Percentiles rank a stretch among this genome's conserved stretches.
Evolutionary conservation across 106 monocot genomes (phyloP).

Genomic region (Xerophyta viscosa): DNA sequence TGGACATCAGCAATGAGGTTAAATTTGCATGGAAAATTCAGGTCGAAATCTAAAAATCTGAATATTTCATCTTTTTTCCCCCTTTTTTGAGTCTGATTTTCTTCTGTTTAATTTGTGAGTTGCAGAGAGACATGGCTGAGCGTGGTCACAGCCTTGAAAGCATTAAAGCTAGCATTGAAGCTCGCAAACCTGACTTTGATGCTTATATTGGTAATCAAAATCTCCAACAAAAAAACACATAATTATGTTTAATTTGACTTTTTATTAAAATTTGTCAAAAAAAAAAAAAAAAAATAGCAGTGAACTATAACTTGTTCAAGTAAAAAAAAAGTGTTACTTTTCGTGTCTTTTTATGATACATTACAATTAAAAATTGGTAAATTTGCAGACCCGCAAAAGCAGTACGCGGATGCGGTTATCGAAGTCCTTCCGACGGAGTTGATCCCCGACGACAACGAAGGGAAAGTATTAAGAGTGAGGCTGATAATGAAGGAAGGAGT

Average conservation of each 20-base stretch:
- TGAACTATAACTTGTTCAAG: no score
- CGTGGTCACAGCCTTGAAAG: conserved; percentile 98
- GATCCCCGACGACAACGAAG: conserved; percentile 92
- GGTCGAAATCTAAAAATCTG: conserved; percentile 20
- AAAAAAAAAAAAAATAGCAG: no score
- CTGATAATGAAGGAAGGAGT: conserved; percentile 88
- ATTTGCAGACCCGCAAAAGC: conserved; percentile 94
- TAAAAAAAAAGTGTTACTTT: no score
- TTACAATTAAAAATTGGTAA: no score
- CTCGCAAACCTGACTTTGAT: conserved; percentile 93
- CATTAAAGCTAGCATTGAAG: conserved; percentile 96
- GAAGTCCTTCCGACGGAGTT: conserved; percentile 90
- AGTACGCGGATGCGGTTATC: conserved; percentile 89
- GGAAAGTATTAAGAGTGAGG: conserved; percentile 72
- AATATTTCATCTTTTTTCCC: not conserved
- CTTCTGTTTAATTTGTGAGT: not conserved
- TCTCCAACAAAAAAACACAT: no score
- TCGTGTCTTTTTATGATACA: no score
- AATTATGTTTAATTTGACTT: no score
- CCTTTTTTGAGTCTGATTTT: not conserved
- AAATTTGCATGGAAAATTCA: conserved; percentile 99
- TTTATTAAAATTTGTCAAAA: no score
- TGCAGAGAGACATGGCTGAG: conserved; percentile 97
- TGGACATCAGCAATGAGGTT: conserved; percentile 98
- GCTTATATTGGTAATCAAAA: conserved; percentile 70